Evolutionary conservation across 2,329 filamentous ascomycete species (phyloP), one percentile per base, ranked within the genome.

Genomic region (Exserohilum turcica): DNA sequence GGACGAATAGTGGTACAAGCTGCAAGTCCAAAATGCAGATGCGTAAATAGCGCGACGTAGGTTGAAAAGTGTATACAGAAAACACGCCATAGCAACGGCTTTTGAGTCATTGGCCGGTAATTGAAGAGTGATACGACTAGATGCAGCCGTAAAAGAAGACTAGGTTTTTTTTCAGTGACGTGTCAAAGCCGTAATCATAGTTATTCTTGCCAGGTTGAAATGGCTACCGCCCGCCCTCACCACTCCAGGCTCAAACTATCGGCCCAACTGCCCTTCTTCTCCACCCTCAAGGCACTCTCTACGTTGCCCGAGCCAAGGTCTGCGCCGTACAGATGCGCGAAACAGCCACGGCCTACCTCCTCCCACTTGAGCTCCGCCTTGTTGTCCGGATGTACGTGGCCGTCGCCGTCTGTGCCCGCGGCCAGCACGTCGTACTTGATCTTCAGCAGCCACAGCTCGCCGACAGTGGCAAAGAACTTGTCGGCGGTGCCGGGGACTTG

Each of bases 261-360:
- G 8, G 66, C 68, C 84, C 85, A 87, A 8, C 60, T 76, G 65
- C 78, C 76, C n/a, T 65, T 64, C 48, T 79, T 79, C 39, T 72
- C 67, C 54, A 86, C 83, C 58, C 76, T 77, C 57, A 76, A 68
- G 3, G 76, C 71, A 10, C 76, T 77, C 32, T 79, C 76, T 9
- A 87, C 76, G 52, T 86, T 80, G 2, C 71, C 75, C 7, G 61
- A 74, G 7, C 84, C 84, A 64, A 87, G 79, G 61, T 83, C 82
- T 44, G 55, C 67, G 3, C 79, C 80, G 64, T 85, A 86, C 32
- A 87, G 67, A 64, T 87, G 85, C 46, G 84, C 81, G 60, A 84
- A 87, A 48, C 77, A 78, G 1, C 71, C 72, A n/a, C 63, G 60
- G 15, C 75, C 77, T 9, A 74, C 71, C 10, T 76, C 72, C 56